A percentile compares a stretch with the other conserved stretches of the same genome.
Conservation (phyloP, 2,329 filamentous ascomycete species). For the Aspergillus pseudoterreus region DNA sequence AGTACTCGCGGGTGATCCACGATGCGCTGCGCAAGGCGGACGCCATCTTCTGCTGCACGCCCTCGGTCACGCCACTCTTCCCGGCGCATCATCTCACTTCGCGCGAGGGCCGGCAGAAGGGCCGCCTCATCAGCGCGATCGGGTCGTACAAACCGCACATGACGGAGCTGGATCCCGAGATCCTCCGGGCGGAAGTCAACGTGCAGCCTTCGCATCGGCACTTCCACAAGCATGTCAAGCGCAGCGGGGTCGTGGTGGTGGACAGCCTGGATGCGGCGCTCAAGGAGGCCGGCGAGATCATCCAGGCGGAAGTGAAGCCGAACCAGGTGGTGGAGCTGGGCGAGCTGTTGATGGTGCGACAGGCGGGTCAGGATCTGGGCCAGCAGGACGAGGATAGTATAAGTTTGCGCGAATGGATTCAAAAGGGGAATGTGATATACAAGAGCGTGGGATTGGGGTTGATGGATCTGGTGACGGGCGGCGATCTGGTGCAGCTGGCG, state of each 20-base stretch:
- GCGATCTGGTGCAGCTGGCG: slow-evolving; percentile 55
- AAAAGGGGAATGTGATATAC: slow-evolving; percentile 63
- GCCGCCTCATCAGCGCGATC: slow-evolving; percentile 42
- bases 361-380: slow-evolving; percentile 41
- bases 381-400: slow-evolving; percentile 37
- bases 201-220: slow-evolving; percentile 42
- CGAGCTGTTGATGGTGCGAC: slow-evolving; percentile 67
- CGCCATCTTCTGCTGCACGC: slow-evolving; percentile 86
- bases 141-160: slow-evolving; percentile 64
- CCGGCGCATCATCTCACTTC: slow-evolving; percentile 69
- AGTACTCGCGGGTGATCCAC: slow-evolving; percentile 63
- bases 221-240: slow-evolving; percentile 50
- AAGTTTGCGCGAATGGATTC: slow-evolving; percentile 56
- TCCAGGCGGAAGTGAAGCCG: slow-evolving; percentile 69
- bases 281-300: slow-evolving; percentile 81
- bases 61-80: slow-evolving; percentile 70
- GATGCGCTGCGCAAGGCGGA: slow-evolving; percentile 67
- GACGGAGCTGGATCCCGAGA: slow-evolving; percentile 75
- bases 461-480: slow-evolving; percentile 65
- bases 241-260: slow-evolving; percentile 59
- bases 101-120: slow-evolving; percentile 42
- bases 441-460: slow-evolving; percentile 66
- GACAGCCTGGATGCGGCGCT: slow-evolving; percentile 74
- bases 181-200: slow-evolving; percentile 63
- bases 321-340: slow-evolving; percentile 82